phyloP scores from a whole-genome alignment of 192 early-diverging fungal genomes.

The Chytriomyces confervae region DNA sequence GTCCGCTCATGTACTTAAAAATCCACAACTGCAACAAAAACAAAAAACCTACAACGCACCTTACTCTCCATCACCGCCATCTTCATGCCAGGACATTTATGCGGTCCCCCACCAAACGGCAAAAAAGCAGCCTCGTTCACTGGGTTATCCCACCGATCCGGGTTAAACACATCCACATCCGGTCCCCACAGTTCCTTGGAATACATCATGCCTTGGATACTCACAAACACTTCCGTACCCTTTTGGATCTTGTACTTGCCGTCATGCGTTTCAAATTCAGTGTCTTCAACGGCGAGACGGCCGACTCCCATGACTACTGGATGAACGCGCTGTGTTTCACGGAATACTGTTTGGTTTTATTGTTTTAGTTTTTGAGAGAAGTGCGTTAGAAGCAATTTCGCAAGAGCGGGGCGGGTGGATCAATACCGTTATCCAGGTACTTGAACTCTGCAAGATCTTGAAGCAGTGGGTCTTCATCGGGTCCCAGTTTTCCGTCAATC shows the following conservation, averaged over 20 bases:
- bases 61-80: constrained; percentile 14
- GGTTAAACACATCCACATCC: constrained; percentile 10
- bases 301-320: neutral
- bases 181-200: neutral
- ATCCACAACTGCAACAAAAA: too few species aligned
- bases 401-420: too few species aligned
- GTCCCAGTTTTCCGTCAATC: neutral
- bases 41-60: too few species aligned
- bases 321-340: constrained; percentile 15
- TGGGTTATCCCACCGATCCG: neutral
- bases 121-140: neutral
- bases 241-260: neutral
- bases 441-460: constrained; percentile 6
- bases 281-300: neutral
- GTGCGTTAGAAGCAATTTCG: too few species aligned
- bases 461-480: neutral
- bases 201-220: neutral
- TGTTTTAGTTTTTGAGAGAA: too few species aligned
- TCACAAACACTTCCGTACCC: neutral
- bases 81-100: constrained; percentile 18
- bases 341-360: neutral
- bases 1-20: too few species aligned
- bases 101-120: neutral
- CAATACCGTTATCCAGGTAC: neutral
- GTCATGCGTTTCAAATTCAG: neutral